Percentiles rank a stretch among this genome's conserved stretches.
These are phyloP conservation scores for Diplodia corticola DNA, from an alignment of 2,329 filamentous ascomycete genomes.

Conservation along the genomic window DNA sequence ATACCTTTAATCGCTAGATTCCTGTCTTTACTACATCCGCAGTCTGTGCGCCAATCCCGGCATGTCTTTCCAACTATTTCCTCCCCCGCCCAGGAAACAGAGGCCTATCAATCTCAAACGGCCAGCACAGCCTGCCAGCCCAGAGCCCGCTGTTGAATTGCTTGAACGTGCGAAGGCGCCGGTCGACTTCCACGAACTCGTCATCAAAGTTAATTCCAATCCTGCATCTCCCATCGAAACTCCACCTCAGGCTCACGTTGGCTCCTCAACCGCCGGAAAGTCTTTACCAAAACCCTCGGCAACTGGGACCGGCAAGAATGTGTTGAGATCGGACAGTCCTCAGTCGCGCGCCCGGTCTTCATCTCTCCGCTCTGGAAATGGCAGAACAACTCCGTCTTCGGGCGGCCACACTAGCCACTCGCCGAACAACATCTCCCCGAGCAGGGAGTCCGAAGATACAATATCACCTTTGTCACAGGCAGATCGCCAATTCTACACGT, in stretches of 20 bases:
- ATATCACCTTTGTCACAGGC: slow-evolving; percentile 1
- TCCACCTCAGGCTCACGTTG: slow-evolving; percentile 15
- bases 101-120: slow-evolving; percentile 37
- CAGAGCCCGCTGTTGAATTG: slow-evolving; percentile 33
- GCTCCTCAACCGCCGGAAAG: slow-evolving; percentile 23
- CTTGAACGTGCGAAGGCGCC: slow-evolving; percentile 36
- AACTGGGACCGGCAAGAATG: slow-evolving; percentile 26
- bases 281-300: slow-evolving; percentile 29
- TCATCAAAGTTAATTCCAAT: slow-evolving; percentile 41
- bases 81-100: slow-evolving; percentile 37
- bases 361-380: slow-evolving; percentile 7
- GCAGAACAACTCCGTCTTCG: slow-evolving; percentile 1
- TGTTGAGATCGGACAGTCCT: background rate
- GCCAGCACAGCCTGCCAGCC: slow-evolving; percentile 33
- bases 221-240: slow-evolving; percentile 3
- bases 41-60: background rate
- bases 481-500: background rate
- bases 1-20: slow-evolving; percentile 20
- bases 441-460: background rate
- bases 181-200: slow-evolving; percentile 41
- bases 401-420: background rate
- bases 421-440: background rate
- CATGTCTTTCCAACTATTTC: slow-evolving; percentile 39
- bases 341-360: background rate
- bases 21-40: background rate